Conservation (phyloP, 345 rosid species). For the Euphorbia lathyris region DNA sequence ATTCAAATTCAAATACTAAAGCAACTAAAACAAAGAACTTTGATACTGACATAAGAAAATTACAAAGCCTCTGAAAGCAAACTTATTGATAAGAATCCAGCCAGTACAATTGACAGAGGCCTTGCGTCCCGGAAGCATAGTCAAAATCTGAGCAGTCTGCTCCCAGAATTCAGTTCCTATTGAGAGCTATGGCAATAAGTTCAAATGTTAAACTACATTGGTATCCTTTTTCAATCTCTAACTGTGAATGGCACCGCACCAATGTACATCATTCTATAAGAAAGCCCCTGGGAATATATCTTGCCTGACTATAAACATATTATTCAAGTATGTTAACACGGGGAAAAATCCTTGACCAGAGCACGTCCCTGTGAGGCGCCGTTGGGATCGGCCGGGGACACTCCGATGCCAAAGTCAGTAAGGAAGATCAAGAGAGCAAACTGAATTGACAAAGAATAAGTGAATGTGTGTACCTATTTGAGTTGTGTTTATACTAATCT, state of each 20-base stretch:
- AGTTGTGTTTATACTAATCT: too few species aligned
- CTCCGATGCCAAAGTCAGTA: too few species aligned
- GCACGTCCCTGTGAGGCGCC: too few species aligned
- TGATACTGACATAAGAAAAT: background rate
- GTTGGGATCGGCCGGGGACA: too few species aligned
- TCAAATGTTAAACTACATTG: too few species aligned
- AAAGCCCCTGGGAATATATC: background rate
- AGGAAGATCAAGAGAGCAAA: too few species aligned
- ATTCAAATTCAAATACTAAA: background rate
- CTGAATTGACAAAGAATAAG: too few species aligned
- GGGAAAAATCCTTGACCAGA: too few species aligned
- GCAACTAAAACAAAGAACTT: background rate
- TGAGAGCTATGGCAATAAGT: too few species aligned
- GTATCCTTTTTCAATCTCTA: background rate
- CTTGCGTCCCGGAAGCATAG: conserved; percentile 81
- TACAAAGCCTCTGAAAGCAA: conserved; percentile 60
- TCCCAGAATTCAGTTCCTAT: background rate
- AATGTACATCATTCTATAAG: conserved; percentile 3
- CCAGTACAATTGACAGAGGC: conserved; percentile 81
- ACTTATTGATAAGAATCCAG: conserved; percentile 77
- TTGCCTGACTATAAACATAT: background rate
- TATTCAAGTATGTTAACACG: background rate
- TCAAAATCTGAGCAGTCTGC: conserved; percentile 75
- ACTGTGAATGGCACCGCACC: background rate
- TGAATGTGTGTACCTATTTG: too few species aligned